Base-by-base conservation (phyloP, 2,329 filamentous ascomycete species). In the Fulvia fulva region DNA sequence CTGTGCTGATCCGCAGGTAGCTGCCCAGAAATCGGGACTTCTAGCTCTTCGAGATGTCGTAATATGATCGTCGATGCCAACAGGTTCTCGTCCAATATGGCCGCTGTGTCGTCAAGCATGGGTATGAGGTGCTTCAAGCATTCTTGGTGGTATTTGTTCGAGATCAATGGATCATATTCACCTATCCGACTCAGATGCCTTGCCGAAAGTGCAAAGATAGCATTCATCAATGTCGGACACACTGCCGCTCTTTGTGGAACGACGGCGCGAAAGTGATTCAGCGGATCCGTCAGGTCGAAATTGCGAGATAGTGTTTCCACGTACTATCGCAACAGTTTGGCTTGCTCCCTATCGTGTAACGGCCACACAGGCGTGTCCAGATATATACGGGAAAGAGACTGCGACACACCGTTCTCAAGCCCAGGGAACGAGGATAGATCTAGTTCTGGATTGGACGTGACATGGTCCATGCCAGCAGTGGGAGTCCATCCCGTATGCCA, bases 11-110 rank as follows among this genome's bases (percentile, higher is more conserved):
- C 61, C 6, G 59, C 47, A 5, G 62, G 61, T 3, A 55, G 54
- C 23, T 64, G 60, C n/a, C 65, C 67, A 11, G 68, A 65, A 0
- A 70, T 49, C 1, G 69, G 66, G 1, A 67, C 67, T 54, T 83
- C 79, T 59, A 85, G 79, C 62, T 85, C 83, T 66, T 85, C 82
- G 21, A 83, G 75, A 1, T 82, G 80, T 1, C 83, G 75, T 1
- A 85, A 73, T 9, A 85, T 82, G 30, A 85, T 82, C 0, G 78
- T 80, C 0, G 82, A 81, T 0, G 82, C 81, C 32, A 83, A 77
- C 1, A 83, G 67, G 34, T 80, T 78, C 64, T 82, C 80, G 58
- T 82, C 79, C 16, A 76, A 69, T 1, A 78, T 72, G 2, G 74
- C 75, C 2, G 70, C 70, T 7, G 59, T 65, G 30, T 76, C 73